Evolutionary conservation across 805 yeast species (phyloP).

Genomic region (Kodamaea restingae): DNA sequence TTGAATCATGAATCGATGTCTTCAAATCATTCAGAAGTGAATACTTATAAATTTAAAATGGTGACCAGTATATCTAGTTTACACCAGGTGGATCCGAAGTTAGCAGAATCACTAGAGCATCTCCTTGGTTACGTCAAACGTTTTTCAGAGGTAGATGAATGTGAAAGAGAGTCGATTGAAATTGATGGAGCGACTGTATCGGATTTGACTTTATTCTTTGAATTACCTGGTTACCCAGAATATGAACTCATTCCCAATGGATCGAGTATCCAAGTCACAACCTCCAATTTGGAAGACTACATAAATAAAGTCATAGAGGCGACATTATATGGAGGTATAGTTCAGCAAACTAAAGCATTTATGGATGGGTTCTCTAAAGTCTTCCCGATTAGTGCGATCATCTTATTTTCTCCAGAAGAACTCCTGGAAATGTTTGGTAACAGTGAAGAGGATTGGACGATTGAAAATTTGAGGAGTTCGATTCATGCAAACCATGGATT

Average conservation of each 20-base stretch:
- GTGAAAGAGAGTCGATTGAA: constrained; percentile 15
- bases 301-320: constrained; percentile 53
- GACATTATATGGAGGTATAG: constrained; percentile 60
- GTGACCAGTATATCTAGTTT: constrained; percentile 37
- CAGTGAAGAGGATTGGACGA: constrained; percentile 83
- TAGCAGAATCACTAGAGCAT: constrained; percentile 55
- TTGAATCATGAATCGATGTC: constrained; percentile 16
- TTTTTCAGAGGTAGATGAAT: constrained; percentile 14
- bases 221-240: constrained; percentile 71
- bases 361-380: constrained; percentile 77
- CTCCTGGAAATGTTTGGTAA: constrained; percentile 69
- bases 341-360: constrained; percentile 62
- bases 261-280: constrained; percentile 41
- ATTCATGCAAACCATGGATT: constrained; percentile 91
- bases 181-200: constrained; percentile 43
- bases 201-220: constrained; percentile 59
- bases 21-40: constrained; percentile 1
- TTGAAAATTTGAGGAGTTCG: constrained; percentile 51
- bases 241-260: constrained; percentile 61
- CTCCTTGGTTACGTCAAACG: constrained; percentile 41
- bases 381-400: constrained; percentile 70
- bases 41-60: constrained; percentile 15
- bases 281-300: constrained; percentile 55
- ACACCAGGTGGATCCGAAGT: constrained; percentile 49
- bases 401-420: constrained; percentile 72